Percentiles rank a stretch among this genome's conserved stretches.
phyloP scores from a whole-genome alignment of 2,329 filamentous ascomycete genomes.

The Trichoderma pleuroti region DNA sequence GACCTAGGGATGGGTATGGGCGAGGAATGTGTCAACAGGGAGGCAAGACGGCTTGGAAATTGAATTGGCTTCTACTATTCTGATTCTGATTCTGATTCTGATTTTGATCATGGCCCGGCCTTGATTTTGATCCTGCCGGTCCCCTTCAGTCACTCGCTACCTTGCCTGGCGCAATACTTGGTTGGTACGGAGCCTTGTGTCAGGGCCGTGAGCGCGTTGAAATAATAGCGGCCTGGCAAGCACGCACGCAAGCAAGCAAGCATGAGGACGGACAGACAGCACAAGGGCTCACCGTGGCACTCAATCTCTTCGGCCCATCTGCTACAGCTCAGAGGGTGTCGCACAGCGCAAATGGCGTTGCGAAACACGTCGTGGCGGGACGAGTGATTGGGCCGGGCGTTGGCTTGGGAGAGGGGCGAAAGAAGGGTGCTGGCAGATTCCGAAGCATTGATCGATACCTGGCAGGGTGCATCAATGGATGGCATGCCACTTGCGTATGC shows the following conservation, averaged over 20 bases:
- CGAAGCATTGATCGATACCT: not conserved
- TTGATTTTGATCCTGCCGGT: not conserved
- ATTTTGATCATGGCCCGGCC: not conserved
- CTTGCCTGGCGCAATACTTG: not conserved
- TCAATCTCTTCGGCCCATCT: not conserved
- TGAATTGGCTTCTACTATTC: not conserved
- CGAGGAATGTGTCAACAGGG: constrained; percentile 32
- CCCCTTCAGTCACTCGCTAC: not conserved
- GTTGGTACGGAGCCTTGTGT: not conserved
- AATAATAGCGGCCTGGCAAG: not conserved
- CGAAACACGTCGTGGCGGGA: not conserved
- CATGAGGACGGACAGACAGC: not conserved
- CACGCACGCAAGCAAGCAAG: not conserved
- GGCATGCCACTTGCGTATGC: not conserved
- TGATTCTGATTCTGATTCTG: not conserved
- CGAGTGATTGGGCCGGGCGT: not conserved
- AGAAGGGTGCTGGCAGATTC: constrained; percentile 7
- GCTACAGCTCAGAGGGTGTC: not conserved
- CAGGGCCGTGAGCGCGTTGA: not conserved
- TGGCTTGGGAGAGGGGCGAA: not conserved
- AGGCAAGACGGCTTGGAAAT: not conserved
- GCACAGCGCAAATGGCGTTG: not conserved
- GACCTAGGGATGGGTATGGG: constrained; percentile 30
- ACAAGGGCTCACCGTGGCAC: constrained; percentile 8
- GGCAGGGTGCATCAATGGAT: not conserved